Conservation (phyloP, 2,329 filamentous ascomycete genomes). For the Hypoxylon sp. region DNA sequence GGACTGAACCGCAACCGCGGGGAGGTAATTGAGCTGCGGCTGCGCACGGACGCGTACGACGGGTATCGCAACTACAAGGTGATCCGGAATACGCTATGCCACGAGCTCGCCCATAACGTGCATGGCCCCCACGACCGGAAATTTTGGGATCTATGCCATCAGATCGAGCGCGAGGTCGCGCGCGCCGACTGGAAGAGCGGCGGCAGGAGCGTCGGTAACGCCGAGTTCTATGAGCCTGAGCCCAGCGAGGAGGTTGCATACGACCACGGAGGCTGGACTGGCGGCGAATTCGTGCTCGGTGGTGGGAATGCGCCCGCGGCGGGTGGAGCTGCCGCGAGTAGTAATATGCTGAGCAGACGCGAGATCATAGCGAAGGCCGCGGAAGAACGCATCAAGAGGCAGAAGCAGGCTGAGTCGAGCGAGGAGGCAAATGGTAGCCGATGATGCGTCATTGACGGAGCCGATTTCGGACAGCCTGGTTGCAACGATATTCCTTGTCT, state of each 20-base stretch:
- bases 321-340: conserved; percentile 40
- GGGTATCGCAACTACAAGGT: conserved; percentile 94
- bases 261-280: conserved; percentile 81
- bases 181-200: conserved; percentile 80
- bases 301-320: conserved; percentile 53
- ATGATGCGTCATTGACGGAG: conserved; percentile 3
- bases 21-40: conserved; percentile 87
- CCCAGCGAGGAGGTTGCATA: conserved; percentile 66
- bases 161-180: conserved; percentile 89
- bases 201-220: conserved; percentile 74
- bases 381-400: conserved; percentile 71
- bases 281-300: conserved; percentile 81
- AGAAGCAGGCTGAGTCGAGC: conserved; percentile 42
- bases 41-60: conserved; percentile 94
- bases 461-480: neutral
- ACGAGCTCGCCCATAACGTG: conserved; percentile 95
- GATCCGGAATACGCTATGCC: conserved; percentile 91
- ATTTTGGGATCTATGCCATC: conserved; percentile 90
- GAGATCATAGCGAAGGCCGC: conserved; percentile 81
- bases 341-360: conserved; percentile 71
- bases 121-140: conserved; percentile 83
- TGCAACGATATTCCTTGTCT: neutral
- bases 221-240: conserved; percentile 69
- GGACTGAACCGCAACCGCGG: conserved; percentile 90
- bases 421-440: conserved; percentile 33